Base-by-base conservation (phyloP, 192 early-diverging fungal species). In the Obelidium mucronatum region DNA sequence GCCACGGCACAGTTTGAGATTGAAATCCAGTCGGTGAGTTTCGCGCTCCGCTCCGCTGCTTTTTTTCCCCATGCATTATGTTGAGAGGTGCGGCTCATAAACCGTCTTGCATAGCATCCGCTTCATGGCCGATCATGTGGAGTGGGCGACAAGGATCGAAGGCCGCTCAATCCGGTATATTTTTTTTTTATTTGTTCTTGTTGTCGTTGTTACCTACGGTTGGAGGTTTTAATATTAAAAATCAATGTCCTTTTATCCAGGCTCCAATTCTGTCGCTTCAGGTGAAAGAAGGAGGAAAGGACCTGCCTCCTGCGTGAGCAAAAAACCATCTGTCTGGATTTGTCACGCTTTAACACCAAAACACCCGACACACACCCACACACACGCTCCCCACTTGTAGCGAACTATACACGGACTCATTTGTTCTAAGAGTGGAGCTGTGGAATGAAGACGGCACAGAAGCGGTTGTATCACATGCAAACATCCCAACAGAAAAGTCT, bases 191-290 rank as follows among this genome's bases (percentile, higher is more conserved):
- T 19, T 48, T 48, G 44, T 48, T 48, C 44, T 48, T 6, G 44
- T 48, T 48, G 44, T 6, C 44, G 8, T 48, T 15, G 11, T 6
- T 48, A 48, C 8, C 11, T 48, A 19, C 44, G 44, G 44, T n/a
- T n/a, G n/a, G n/a, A n/a, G n/a, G n/a, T n/a, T n/a, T n/a, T n/a
- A n/a, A n/a, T n/a, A n/a, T n/a, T n/a, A n/a, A n/a, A n/a, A n/a
- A n/a, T n/a, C n/a, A n/a, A n/a, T n/a, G n/a, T n/a, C n/a, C 44
- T 15, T 48, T 19, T 6, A 48, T 48, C 44, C n/a, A 69, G 67
- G 52, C 67, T 8, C 67, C 67, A n/a, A 69, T 69, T 22, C 67
- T 69, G 19, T 69, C 67, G n/a, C 67, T 69, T n/a, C 42, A 69
- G 52, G 67, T 69, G 8, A 53, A 48, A 69, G 67, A 69, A 34